These are phyloP conservation scores for Fusarium sulawesiense DNA, from an alignment of 2,329 filamentous ascomycete species.

Conservation along the genomic window DNA sequence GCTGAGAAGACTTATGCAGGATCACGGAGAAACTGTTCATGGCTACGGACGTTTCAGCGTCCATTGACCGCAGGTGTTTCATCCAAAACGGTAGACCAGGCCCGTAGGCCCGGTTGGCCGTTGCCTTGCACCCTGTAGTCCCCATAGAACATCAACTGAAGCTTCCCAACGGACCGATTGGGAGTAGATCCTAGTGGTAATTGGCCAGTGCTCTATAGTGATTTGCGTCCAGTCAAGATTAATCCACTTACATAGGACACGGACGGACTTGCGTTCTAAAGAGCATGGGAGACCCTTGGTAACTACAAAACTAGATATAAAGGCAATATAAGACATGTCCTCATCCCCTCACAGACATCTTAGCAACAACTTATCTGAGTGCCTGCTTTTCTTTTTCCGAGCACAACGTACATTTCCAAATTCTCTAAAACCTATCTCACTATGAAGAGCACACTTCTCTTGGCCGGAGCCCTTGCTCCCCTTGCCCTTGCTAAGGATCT, in stretches of 20 bases:
- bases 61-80: background rate
- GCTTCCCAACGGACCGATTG: constrained; percentile 11
- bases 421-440: background rate
- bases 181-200: background rate
- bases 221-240: background rate
- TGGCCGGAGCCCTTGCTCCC: constrained; percentile 9
- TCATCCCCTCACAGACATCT: background rate
- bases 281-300: background rate
- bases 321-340: background rate
- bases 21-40: background rate
- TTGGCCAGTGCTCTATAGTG: background rate
- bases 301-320: background rate
- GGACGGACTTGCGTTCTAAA: background rate
- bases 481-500: background rate
- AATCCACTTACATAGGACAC: background rate
- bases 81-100: background rate
- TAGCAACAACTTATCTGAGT: too few species aligned
- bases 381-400: too few species aligned
- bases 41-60: background rate
- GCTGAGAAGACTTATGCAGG: background rate
- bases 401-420: background rate
- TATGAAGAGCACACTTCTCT: constrained; percentile 17
- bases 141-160: background rate
- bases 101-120: background rate
- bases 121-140: background rate